A percentile compares a stretch with the other conserved stretches of the same genome.
phyloP scores from a whole-genome alignment of 2,329 filamentous ascomycete genomes.

The Trichoderma sp. region DNA sequence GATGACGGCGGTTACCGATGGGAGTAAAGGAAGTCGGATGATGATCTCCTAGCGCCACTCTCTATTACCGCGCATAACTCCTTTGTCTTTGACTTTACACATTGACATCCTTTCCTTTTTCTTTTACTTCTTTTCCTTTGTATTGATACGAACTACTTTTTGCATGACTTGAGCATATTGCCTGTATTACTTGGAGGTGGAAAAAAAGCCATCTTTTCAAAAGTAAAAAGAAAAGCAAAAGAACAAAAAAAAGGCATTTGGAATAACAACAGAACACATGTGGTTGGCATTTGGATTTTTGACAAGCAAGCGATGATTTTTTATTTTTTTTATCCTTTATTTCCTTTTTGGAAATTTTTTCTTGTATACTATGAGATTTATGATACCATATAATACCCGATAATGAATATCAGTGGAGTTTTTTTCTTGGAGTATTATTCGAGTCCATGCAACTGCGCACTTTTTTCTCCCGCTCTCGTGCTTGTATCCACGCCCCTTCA shows the following conservation, averaged over 20 bases:
- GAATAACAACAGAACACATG: background rate
- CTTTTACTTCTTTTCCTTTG: conserved; percentile 10
- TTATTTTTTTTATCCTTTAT: background rate
- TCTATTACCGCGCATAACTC: background rate
- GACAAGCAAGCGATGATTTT: conserved; percentile 13
- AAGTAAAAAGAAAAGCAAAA: background rate
- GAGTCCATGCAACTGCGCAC: conserved; percentile 6
- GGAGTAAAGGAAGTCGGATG: conserved; percentile 36
- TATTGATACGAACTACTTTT: background rate
- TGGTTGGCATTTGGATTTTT: conserved; percentile 11
- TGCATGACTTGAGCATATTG: background rate
- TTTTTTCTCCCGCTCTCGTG: background rate
- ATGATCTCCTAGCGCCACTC: background rate
- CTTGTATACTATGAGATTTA: conserved; percentile 12
- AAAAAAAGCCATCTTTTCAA: background rate
- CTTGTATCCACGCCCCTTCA: background rate
- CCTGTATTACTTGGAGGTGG: conserved; percentile 1
- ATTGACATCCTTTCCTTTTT: background rate
- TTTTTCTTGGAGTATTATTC: background rate
- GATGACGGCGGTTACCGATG: conserved; percentile 43
- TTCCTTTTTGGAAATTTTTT: background rate
- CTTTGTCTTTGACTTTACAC: background rate
- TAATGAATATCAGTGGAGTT: conserved; percentile 8
- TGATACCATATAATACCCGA: conserved; percentile 18
- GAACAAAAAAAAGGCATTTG: background rate